phyloP scores from a whole-genome alignment of 2,329 filamentous ascomycete species.

The Aspergillus bombycis region DNA sequence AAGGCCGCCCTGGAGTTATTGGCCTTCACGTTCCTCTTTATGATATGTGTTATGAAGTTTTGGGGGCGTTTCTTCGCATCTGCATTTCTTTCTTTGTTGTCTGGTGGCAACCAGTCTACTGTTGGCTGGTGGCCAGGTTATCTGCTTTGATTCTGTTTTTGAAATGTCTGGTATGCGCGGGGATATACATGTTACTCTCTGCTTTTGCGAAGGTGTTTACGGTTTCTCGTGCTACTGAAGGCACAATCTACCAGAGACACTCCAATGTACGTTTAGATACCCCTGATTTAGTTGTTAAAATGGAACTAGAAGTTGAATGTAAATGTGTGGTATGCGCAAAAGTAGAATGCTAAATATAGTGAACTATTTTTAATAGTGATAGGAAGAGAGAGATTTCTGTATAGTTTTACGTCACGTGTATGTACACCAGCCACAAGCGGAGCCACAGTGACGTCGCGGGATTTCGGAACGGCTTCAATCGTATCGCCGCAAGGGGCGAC shows the following conservation, averaged over 20 bases:
- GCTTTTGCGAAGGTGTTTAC: constrained; percentile 1
- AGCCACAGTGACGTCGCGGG: constrained; percentile 13
- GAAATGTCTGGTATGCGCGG: neutral
- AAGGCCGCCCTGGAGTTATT: neutral
- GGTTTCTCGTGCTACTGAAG: neutral
- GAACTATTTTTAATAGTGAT: no score
- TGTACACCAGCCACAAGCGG: constrained; percentile 4
- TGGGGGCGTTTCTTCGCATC: constrained; percentile 5
- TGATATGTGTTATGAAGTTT: constrained; percentile 3
- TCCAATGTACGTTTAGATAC: constrained; percentile 39
- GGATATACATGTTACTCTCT: neutral
- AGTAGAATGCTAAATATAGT: no score
- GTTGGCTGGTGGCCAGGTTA: neutral
- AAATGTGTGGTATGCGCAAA: neutral
- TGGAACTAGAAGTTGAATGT: neutral
- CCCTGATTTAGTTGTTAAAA: constrained; percentile 22
- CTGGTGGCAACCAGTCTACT: neutral
- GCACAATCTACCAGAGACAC: constrained; percentile 6
- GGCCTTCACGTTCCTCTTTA: constrained; percentile 10
- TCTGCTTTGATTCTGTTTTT: constrained; percentile 1
- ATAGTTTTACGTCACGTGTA: constrained; percentile 9
- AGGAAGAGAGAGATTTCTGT: no score
- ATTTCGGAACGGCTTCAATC: constrained; percentile 1
- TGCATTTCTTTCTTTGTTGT: constrained; percentile 8
- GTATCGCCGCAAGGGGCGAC: constrained; percentile 9